Percentiles rank a stretch among this genome's conserved stretches.
phyloP scores from a whole-genome alignment of 257 asterid species.

The Rehmannia glutinosa region DNA sequence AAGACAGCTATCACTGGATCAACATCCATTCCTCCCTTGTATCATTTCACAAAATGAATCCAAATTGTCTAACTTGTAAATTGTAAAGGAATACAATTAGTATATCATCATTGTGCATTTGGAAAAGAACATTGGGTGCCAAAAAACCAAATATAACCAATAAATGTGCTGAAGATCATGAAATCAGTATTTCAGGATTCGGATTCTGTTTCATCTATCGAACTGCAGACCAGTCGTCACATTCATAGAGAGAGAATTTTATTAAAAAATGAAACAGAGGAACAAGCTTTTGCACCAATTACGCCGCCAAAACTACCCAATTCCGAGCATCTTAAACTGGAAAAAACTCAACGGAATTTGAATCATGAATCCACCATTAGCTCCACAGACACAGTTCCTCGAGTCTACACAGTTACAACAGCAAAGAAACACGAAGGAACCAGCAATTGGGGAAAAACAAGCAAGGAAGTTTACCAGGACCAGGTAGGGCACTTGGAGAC shows the following conservation, averaged over 20 bases:
- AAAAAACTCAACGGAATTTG: background rate
- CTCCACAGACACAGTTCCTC: background rate
- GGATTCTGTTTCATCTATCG: background rate
- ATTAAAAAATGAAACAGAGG: background rate
- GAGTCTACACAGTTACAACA: background rate
- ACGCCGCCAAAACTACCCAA: background rate
- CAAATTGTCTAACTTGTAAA: background rate
- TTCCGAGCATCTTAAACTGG: background rate
- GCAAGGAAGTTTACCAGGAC: conserved; percentile 66
- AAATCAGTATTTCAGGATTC: background rate
- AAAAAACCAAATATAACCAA: background rate
- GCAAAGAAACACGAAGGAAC: background rate
- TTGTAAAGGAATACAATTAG: background rate
- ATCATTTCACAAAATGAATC: background rate
- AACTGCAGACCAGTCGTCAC: background rate
- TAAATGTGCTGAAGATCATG: background rate
- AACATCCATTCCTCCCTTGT: conserved; percentile 1
- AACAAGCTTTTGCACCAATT: conserved; percentile 3
- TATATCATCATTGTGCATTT: background rate
- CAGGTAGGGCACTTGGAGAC: conserved; percentile 99
- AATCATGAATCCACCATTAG: background rate
- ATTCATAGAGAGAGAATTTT: background rate
- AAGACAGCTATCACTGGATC: background rate
- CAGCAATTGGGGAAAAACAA: background rate
- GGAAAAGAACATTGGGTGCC: background rate